A percentile compares a stretch with the other conserved stretches of the same genome.
These are phyloP conservation scores for Apiospora marii DNA, from an alignment of 2,329 filamentous ascomycete species.

Conservation along the genomic window DNA sequence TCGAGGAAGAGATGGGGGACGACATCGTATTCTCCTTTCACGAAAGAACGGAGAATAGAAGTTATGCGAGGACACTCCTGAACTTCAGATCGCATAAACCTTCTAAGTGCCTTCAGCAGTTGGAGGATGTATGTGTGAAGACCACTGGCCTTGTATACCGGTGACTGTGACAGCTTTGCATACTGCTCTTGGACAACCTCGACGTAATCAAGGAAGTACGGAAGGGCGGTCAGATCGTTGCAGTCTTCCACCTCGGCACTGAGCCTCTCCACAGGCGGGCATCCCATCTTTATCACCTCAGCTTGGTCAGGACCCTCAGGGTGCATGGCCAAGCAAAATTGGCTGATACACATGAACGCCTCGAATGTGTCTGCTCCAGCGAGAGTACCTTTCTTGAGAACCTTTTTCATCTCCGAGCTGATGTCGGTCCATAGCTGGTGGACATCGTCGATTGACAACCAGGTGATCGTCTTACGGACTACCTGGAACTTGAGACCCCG, in stretches of 20 bases:
- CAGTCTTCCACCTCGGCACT: constrained; percentile 19
- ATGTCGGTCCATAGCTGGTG: constrained; percentile 38
- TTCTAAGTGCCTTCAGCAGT: not conserved
- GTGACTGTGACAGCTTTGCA: not conserved
- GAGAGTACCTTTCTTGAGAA: constrained; percentile 37
- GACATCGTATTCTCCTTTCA: not conserved
- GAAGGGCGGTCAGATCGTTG: not conserved
- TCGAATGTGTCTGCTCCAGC: constrained; percentile 37
- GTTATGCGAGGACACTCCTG: not conserved
- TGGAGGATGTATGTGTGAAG: not conserved
- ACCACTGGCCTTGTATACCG: not conserved
- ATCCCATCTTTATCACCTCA: constrained; percentile 36
- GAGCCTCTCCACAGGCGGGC: constrained; percentile 36
- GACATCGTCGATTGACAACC: constrained; percentile 37
- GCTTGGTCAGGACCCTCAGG: constrained; percentile 37
- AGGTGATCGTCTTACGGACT: constrained; percentile 37
- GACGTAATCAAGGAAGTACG: constrained; percentile 1
- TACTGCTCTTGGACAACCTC: not conserved
- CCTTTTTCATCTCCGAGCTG: constrained; percentile 34
- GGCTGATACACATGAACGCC: constrained; percentile 40
- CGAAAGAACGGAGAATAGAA: not conserved
- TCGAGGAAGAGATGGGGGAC: constrained; percentile 36
- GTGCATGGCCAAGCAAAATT: constrained; percentile 39
- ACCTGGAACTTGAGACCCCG: constrained; percentile 41
- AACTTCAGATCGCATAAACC: not conserved